Evolutionary conservation across 345 rosid genomes (phyloP), one percentile per base, ranked within the genome.

Genomic region (Gossypium australe): DNA sequence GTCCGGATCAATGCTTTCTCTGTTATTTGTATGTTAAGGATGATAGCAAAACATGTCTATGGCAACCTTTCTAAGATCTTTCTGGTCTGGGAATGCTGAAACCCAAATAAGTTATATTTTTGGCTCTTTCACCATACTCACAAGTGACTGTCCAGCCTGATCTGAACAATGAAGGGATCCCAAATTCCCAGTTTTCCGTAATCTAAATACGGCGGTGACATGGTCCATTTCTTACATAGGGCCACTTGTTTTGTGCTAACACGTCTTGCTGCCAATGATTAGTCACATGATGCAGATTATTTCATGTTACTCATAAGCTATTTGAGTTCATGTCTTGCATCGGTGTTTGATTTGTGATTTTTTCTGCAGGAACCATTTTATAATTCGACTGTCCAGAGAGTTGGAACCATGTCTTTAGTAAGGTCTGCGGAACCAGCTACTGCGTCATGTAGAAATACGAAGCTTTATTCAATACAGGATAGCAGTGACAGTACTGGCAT

Each of bases 361-460:
- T 65, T 79, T 63, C 29, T 12, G 14, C 82, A 78, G 88, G 80
- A 49, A 47, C 60, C 75, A 16, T 44, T 73, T n/a, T 76, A 47
- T 69, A 71, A 58, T 64, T 27, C 77, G 52, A 53, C 51, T 27
- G 25, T 38, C 62, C 69, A 76, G 52, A 48, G 63, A 60, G 52
- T 75, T 0, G 72, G 74, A 76, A 75, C 74, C 64, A 91, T 90
- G 95, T 92, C 97, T 52, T 64, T 91, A 71, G 86, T 94, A 66
- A 87, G 91, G 75, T 81, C 95, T 18, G 78, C 81, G 25, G 90
- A 92, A 80, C 85, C 84, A 75, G 84, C 95, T 18, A 71, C 87
- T 9, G 51, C 88, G 24, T 44, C 91, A 25, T 87, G 82, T 72
- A 78, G 85, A 81, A 87, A 88, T 82, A 82, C 87, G 0, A 83